Base-by-base conservation (phyloP, 441 rosid species). In the Corymbia calophylla region DNA sequence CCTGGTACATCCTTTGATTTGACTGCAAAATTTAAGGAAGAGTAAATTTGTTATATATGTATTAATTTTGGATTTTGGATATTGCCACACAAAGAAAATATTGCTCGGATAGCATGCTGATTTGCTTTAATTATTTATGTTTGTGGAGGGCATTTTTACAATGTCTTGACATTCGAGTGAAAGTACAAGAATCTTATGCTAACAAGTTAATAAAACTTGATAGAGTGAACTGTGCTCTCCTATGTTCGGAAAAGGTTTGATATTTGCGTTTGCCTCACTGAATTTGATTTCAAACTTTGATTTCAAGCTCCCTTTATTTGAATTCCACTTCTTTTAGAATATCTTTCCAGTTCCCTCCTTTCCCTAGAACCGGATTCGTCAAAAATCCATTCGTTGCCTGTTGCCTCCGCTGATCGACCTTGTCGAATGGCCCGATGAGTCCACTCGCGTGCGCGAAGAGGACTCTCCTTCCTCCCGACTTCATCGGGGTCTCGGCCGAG, bases 401-500 rank as follows among this genome's bases (percentile, higher is more conserved):
- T 95, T 95, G 44, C 94, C 92, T 12, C 95, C 92, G 86, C 91
- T 95, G 96, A 86, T 96, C 98, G 27, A 94, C 97, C 92, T 96
- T 95, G 87, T 96, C 97, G 51, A 89, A 96, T 90, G 95, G 92
- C 6, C 98, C 98, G 8, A 96, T 94, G 55, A 96, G 95, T 21
- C 99, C 98, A n/a, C 98, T 97, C 0, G 98, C 95, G 93, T 97
- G 98, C 91, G 96, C 91, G 90, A 96, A 97, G 81, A 96, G 94
- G 87, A 97, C 90, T 92, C 94, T 96, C 89, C 94, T 94, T 56
- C 97, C 98, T 88, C 95, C 97, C 99, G 98, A 96, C 35, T 90
- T 94, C 91, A 91, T 90, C 55, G 97, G 97, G 93, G 95, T 94
- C 86, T 94, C 94, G 70, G 87, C 92, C 95, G 95, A 96, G 90